These are phyloP conservation scores for Chlamydomonas incerta DNA, from an alignment of 139 green algal genomes.

Conservation along the genomic window DNA sequence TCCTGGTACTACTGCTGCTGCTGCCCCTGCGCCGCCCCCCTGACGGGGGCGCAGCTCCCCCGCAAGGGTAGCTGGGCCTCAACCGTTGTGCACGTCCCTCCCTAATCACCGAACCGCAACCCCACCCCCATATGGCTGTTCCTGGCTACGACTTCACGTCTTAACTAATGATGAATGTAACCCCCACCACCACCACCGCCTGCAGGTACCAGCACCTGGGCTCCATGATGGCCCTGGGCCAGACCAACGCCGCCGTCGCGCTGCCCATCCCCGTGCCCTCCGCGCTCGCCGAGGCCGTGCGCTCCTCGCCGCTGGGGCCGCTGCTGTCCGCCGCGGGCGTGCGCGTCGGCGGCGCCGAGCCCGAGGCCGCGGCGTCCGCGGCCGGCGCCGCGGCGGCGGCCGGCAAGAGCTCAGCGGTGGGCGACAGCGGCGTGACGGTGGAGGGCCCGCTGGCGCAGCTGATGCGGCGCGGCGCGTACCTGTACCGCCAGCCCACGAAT, in stretches of 20 bases:
- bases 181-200: too few relatives aligned
- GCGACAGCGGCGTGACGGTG: conserved; percentile 71
- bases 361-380: not conserved
- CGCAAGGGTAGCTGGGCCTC: too few relatives aligned
- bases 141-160: too few relatives aligned
- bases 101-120: too few relatives aligned
- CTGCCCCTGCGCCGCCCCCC: too few relatives aligned
- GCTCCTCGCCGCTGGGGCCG: conserved; percentile 65
- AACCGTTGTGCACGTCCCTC: too few relatives aligned
- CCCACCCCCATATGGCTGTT: too few relatives aligned
- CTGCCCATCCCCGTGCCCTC: conserved; percentile 76
- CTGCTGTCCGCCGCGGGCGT: conserved; percentile 67
- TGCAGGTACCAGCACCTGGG: conserved; percentile 96
- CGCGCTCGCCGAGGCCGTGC: conserved; percentile 58
- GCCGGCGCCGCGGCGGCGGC: too few relatives aligned
- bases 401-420: not conserved
- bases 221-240: conserved; percentile 95
- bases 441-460: conserved; percentile 86
- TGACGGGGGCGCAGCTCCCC: too few relatives aligned
- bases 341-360: conserved; percentile 27
- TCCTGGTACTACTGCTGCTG: too few relatives aligned
- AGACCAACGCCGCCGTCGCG: conserved; percentile 80
- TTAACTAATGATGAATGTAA: too few relatives aligned
- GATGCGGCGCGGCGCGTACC: conserved; percentile 88
- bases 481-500: conserved; percentile 94